phyloP scores from a whole-genome alignment of 1,284 basidiomycete genomes.

The Neolentinus lepideus region DNA sequence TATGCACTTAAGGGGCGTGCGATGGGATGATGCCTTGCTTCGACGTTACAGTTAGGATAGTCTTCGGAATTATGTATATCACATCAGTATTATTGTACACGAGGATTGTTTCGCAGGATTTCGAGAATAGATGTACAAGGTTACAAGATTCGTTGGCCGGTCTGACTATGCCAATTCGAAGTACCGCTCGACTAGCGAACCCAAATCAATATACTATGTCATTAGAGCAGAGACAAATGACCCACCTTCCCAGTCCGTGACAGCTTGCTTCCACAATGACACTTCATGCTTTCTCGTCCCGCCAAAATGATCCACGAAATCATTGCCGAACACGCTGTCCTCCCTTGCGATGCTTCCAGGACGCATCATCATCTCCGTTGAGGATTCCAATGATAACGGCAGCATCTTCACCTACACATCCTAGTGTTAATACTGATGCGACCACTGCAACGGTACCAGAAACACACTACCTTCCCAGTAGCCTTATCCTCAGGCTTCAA shows the following conservation, averaged over 20 bases:
- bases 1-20: too few relatives aligned
- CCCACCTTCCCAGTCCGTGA: conserved; percentile 92
- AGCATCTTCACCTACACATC: conserved; percentile 56
- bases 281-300: conserved; percentile 91
- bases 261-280: conserved; percentile 79
- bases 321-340: conserved; percentile 67
- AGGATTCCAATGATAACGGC: conserved; percentile 71
- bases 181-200: conserved; percentile 71
- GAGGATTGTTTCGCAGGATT: not conserved
- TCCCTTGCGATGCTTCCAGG: conserved; percentile 78
- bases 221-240: conserved; percentile 4
- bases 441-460: not conserved
- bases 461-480: conserved; percentile 43
- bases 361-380: conserved; percentile 75
- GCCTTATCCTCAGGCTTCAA: conserved; percentile 47
- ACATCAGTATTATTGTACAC: too few relatives aligned
- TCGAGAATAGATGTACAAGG: not conserved
- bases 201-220: conserved; percentile 2
- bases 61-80: not conserved
- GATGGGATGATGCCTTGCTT: not conserved
- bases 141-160: not conserved
- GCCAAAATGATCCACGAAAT: conserved; percentile 90
- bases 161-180: conserved; percentile 64
- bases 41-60: not conserved
- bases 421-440: not conserved